Percentiles rank a stretch among this genome's conserved stretches.
Conservation (phyloP, 768 basidiomycete genomes). For the Tulasnella sp. region DNA sequence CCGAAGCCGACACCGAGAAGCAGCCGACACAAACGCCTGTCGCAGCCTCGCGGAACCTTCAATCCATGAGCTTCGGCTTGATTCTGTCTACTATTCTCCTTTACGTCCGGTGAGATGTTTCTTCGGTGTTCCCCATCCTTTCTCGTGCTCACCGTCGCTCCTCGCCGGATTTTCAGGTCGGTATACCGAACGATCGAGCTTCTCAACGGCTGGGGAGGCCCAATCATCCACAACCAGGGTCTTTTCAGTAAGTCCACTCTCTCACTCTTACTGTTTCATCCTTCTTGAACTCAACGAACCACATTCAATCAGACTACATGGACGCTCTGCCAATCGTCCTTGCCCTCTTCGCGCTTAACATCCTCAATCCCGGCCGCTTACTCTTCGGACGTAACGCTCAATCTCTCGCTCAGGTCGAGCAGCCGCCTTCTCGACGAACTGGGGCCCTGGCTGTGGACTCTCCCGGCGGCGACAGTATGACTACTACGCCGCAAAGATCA, state of each 20-base stretch:
- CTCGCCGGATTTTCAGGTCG: not conserved
- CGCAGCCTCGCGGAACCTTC: not conserved
- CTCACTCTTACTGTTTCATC: not conserved
- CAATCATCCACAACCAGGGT: conserved; percentile 21
- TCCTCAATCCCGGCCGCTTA: conserved; percentile 13
- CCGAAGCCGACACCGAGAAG: not conserved
- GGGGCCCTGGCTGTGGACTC: not conserved
- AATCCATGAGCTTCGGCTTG: conserved; percentile 16
- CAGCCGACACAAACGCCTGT: not conserved
- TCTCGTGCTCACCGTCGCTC: too few relatives aligned
- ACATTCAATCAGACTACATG: not conserved
- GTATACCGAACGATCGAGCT: conserved; percentile 24
- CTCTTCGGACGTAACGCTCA: not conserved
- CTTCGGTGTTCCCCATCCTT: not conserved
- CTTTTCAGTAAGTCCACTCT: conserved; percentile 4
- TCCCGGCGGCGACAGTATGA: not conserved
- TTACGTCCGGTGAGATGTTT: conserved; percentile 21
- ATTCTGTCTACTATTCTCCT: conserved; percentile 22
- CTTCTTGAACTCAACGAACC: not conserved
- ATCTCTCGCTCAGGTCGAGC: not conserved
- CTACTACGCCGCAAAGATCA: not conserved
- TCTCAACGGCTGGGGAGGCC: conserved; percentile 22
- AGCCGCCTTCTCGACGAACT: not conserved
- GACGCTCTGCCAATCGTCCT: conserved; percentile 14
- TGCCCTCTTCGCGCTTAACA: conserved; percentile 14